These are phyloP conservation scores for Solanum bulbocastanum DNA, from an alignment of 257 asterid species.

Conservation along the genomic window DNA sequence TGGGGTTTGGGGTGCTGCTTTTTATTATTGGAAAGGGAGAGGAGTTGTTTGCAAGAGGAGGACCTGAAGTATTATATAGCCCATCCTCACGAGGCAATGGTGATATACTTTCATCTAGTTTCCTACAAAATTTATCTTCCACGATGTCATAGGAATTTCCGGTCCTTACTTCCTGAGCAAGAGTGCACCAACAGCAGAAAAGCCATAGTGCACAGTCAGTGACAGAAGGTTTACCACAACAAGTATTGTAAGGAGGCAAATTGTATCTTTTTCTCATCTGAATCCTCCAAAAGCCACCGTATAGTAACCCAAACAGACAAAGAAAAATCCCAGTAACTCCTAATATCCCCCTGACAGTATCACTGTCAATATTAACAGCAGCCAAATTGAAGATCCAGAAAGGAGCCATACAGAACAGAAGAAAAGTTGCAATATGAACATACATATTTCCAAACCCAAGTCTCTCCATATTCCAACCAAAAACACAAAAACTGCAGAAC, in stretches of 20 bases:
- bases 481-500: slow-evolving; percentile 84
- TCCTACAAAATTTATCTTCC: slow-evolving; percentile 54
- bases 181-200: slow-evolving; percentile 85
- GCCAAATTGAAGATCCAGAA: slow-evolving; percentile 84
- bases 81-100: slow-evolving; percentile 63
- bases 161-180: slow-evolving; percentile 86
- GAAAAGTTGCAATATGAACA: slow-evolving; percentile 81
- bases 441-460: slow-evolving; percentile 92
- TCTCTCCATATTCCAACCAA: slow-evolving; percentile 96
- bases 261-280: slow-evolving; percentile 82
- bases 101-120: slow-evolving; percentile 22
- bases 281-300: slow-evolving; percentile 95
- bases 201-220: slow-evolving; percentile 80
- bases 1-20: slow-evolving; percentile 36
- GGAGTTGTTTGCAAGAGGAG: slow-evolving; percentile 12
- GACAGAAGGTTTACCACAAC: slow-evolving; percentile 54
- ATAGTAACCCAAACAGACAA: slow-evolving; percentile 70
- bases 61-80: slow-evolving; percentile 21
- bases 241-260: slow-evolving; percentile 48
- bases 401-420: slow-evolving; percentile 84
- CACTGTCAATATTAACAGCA: slow-evolving; percentile 64
- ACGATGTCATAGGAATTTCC: slow-evolving; percentile 66
- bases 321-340: slow-evolving; percentile 71
- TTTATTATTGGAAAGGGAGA: slow-evolving; percentile 4
- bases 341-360: slow-evolving; percentile 47